These are phyloP conservation scores for Aspergillus intermedius DNA, from an alignment of 2,329 filamentous ascomycete genomes.

Conservation along the genomic window DNA sequence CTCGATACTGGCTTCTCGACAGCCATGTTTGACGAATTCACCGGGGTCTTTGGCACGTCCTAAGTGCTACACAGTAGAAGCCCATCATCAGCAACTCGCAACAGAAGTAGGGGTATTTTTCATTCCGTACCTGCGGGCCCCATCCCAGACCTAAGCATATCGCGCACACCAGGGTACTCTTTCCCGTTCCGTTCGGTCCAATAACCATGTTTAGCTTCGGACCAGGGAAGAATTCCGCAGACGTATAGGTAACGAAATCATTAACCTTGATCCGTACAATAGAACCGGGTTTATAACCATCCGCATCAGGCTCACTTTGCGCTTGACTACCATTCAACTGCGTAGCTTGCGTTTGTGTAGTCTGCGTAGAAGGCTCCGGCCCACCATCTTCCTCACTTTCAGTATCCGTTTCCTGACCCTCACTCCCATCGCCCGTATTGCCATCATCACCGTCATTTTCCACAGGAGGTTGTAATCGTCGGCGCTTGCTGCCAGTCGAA, in stretches of 20 bases:
- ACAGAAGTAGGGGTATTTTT: not conserved
- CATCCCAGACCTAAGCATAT: slow-evolving; percentile 91
- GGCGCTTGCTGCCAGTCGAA: slow-evolving; percentile 27
- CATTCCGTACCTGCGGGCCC: slow-evolving; percentile 52
- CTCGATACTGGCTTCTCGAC: slow-evolving; percentile 71
- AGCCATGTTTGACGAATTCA: slow-evolving; percentile 91
- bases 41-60: slow-evolving; percentile 77
- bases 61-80: slow-evolving; percentile 50
- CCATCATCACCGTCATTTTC: slow-evolving; percentile 15
- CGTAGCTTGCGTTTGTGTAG: not conserved
- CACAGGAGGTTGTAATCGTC: slow-evolving; percentile 18
- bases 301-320: slow-evolving; percentile 8
- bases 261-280: slow-evolving; percentile 79
- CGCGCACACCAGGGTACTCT: slow-evolving; percentile 93
- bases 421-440: not conserved
- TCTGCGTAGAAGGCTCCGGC: not conserved
- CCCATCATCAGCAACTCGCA: not conserved
- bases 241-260: slow-evolving; percentile 93
- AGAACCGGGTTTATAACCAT: slow-evolving; percentile 57
- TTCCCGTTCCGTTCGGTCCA: slow-evolving; percentile 96
- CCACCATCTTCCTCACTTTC: slow-evolving; percentile 8
- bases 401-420: slow-evolving; percentile 3
- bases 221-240: slow-evolving; percentile 83
- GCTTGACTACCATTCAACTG: not conserved
- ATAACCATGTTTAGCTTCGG: slow-evolving; percentile 98